Evolutionary conservation across 495 filamentous ascomycete species (phyloP), one percentile per base, ranked within the genome.

Genomic region (Aspergillus mulundensis): DNA sequence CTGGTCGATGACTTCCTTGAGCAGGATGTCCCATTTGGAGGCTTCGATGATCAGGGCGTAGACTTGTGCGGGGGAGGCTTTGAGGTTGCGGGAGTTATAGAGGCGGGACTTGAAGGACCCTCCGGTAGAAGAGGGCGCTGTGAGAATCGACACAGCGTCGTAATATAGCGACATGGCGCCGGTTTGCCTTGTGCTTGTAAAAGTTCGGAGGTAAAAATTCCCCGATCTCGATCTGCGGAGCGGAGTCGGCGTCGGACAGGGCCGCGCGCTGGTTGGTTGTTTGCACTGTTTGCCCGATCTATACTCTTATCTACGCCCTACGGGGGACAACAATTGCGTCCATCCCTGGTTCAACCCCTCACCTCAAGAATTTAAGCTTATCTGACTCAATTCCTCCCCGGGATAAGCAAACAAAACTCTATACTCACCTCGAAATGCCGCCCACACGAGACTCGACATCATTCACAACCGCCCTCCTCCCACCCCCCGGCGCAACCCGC

Each of bases 91-190:
- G 52, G 80, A 76, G 34, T 66, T 75, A 70, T 90, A 97, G 50
- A 96, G 79, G 25, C 87, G 77, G 1, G 89, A 87, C 67, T 91
- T 94, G 64, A 96, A 80, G n/a, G 85, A 92, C 30, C 88, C 88
- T 20, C 84, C 82, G 12, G 77, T 66, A 14, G 81, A 81, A n/a
- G 73, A 60, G 0, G 84, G 71, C 16, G 80, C 80, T 3, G 81
- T 81, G 47, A 98, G 73, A 39, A 96, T 72, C 8, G 78, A 72
- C 4, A 88, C 90, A 21, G 91, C 87, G 71, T 98, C 94, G 68
- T 94, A 87, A 72, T 98, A 98, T 56, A 98, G 89, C 45, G 93
- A 96, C 94, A 98, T 95, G 34, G 30, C 42, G 58, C 20, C 24
- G 16, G 40, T 19, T 15, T 25, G 21, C 24, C 28, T 45, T 20